phyloP scores from a whole-genome alignment of 2,329 filamentous ascomycete species.

The Bertia moriformis region DNA sequence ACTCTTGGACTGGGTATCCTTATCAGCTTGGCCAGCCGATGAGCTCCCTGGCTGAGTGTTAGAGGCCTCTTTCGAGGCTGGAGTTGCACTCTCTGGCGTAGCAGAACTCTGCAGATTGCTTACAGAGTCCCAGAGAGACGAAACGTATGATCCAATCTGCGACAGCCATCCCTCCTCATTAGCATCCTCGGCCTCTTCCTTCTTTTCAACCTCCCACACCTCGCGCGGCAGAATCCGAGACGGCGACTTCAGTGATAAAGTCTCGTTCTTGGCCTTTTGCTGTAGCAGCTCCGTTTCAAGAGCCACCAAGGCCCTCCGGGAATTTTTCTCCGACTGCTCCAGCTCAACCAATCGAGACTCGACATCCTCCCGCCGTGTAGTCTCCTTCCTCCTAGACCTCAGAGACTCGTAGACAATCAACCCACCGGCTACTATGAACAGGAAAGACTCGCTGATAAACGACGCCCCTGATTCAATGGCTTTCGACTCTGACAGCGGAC shows the following conservation, averaged over 20 bases:
- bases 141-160: slow-evolving; percentile 15
- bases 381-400: slow-evolving; percentile 45
- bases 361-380: slow-evolving; percentile 41
- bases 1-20: too few species aligned
- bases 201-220: slow-evolving; percentile 18
- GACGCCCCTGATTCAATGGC: slow-evolving; percentile 57
- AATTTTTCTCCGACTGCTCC: slow-evolving; percentile 29
- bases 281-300: slow-evolving; percentile 27
- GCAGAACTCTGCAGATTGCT: too few species aligned
- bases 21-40: too few species aligned
- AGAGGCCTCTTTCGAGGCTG: too few species aligned
- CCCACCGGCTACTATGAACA: slow-evolving; percentile 47
- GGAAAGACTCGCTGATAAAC: slow-evolving; percentile 53
- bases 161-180: slow-evolving; percentile 13
- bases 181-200: slow-evolving; percentile 10
- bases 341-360: slow-evolving; percentile 41
- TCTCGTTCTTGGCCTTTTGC: slow-evolving; percentile 19
- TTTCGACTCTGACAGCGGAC: slow-evolving; percentile 50
- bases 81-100: too few species aligned
- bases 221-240: slow-evolving; percentile 20
- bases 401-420: slow-evolving; percentile 49
- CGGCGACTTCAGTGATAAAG: slow-evolving; percentile 9
- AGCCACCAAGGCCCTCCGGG: slow-evolving; percentile 21
- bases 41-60: too few species aligned
- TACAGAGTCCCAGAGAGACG: slow-evolving; percentile 4